Evolutionary conservation across 2,329 filamentous ascomycete genomes (phyloP).

Genomic region (Colletotrichum falcatum): DNA sequence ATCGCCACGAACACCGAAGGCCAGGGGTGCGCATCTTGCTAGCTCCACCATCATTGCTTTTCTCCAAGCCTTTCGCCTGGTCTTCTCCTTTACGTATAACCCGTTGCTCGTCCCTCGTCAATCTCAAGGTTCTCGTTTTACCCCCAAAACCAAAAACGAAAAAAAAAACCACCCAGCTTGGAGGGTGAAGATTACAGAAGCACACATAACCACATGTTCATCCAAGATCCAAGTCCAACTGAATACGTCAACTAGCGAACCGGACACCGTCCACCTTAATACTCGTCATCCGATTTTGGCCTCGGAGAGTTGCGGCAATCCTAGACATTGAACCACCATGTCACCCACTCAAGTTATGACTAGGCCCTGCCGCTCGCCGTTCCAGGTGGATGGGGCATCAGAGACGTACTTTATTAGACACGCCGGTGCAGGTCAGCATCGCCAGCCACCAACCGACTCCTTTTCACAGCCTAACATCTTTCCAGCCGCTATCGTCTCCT

Average conservation of each 20-base stretch:
- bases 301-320: neutral
- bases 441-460: neutral
- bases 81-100: conserved; percentile 29
- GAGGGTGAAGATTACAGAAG: neutral
- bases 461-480: conserved; percentile 5
- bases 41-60: conserved; percentile 16
- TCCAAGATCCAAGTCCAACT: no score
- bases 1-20: neutral
- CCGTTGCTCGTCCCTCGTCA: neutral
- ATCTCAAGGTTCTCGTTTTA: neutral
- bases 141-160: neutral
- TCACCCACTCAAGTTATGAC: conserved; percentile 34
- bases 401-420: conserved; percentile 34
- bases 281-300: neutral
- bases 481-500: conserved; percentile 16
- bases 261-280: neutral
- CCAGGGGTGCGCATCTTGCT: conserved; percentile 16
- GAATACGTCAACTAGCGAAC: neutral
- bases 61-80: conserved; percentile 8
- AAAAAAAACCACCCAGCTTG: neutral
- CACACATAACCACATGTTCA: neutral
- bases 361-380: conserved; percentile 20
- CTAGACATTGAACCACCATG: conserved; percentile 9
- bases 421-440: conserved; percentile 34
- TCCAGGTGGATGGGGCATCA: conserved; percentile 33